phyloP scores from a whole-genome alignment of 257 asterid genomes.

The Thymus mandschuricus region DNA sequence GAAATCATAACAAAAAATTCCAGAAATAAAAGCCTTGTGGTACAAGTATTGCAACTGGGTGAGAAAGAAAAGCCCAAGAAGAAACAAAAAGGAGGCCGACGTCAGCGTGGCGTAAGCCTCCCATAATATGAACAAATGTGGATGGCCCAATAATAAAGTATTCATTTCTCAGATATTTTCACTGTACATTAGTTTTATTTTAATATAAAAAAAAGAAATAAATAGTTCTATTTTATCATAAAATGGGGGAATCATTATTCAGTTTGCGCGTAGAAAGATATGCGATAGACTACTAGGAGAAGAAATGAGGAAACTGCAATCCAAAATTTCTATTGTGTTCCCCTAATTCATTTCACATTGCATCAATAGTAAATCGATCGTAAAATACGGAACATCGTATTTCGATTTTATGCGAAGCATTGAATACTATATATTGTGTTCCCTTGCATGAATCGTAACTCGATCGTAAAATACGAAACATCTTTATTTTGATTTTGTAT shows the following conservation, averaged over 20 bases:
- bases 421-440: no score
- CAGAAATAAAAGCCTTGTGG: conserved; percentile 44
- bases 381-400: not conserved
- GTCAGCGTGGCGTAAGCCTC: conserved; percentile 53
- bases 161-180: conserved; percentile 19
- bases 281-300: conserved; percentile 31
- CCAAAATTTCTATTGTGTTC: not conserved
- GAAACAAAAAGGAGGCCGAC: not conserved
- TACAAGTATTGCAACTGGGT: conserved; percentile 41
- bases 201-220: not conserved
- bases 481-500: no score
- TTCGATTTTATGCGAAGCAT: no score
- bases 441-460: no score
- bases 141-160: conserved; percentile 37
- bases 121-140: conserved; percentile 78
- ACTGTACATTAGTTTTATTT: not conserved
- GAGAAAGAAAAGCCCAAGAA: conserved; percentile 33
- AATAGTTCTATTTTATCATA: conserved; percentile 17
- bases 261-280: conserved; percentile 86
- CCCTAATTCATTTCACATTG: conserved; percentile 2
- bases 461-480: no score
- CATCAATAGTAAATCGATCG: not conserved
- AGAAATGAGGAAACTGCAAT: conserved; percentile 24
- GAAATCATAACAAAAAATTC: not conserved
- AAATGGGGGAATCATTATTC: conserved; percentile 28